Evolutionary conservation across 805 yeast species (phyloP), one percentile per base, ranked within the genome.

Genomic region (Zygotorulaspora danielsina): DNA sequence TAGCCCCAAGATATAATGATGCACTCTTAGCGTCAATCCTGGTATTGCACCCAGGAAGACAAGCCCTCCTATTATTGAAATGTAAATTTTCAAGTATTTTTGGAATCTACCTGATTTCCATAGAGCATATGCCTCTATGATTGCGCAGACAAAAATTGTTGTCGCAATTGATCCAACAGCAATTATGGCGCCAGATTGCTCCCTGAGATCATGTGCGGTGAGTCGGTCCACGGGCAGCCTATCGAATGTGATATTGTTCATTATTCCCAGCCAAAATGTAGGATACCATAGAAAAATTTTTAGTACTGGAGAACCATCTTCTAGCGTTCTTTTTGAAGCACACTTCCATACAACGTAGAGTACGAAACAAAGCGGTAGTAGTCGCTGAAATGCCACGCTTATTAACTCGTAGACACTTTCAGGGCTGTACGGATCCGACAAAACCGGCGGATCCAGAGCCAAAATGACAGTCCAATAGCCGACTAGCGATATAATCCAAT

Each of bases 161-260:
- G 63, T 39, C 0, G 74, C 61, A 0, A 89, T 72, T 0, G 72
- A 57, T 0, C 72, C 42, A 0, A 85, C 76, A 0, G 95, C 83
- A 0, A 75, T 39, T 26, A 83, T 55, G 0, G 95, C 85, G 0
- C 95, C 96, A 0, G 90, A 80, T 62, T 82, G 89, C 19, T 74
- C 73, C 46, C 71, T 75, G 19, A 90, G 65, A 57, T 90, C 97
- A 8, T 67, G 64, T 2, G 77, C 51, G 0, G 90, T 84, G 30
- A 90, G 67, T 39, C 98, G 69, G 57, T 90, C 97, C 8, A 89
- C 80, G 0, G 97, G 96, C 8, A 90, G 63, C 44, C 89, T 67
- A 55, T 88, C 97, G 64, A 90, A 87, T 0, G 95, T 86, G 51
- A 85, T 72, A 61, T 87, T 89, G 59, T 89, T 88, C 53, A 88